Percentiles rank a stretch among this genome's conserved stretches.
phyloP scores from a whole-genome alignment of 352 stramenopile genomes.

The Phytophthora pini region DNA sequence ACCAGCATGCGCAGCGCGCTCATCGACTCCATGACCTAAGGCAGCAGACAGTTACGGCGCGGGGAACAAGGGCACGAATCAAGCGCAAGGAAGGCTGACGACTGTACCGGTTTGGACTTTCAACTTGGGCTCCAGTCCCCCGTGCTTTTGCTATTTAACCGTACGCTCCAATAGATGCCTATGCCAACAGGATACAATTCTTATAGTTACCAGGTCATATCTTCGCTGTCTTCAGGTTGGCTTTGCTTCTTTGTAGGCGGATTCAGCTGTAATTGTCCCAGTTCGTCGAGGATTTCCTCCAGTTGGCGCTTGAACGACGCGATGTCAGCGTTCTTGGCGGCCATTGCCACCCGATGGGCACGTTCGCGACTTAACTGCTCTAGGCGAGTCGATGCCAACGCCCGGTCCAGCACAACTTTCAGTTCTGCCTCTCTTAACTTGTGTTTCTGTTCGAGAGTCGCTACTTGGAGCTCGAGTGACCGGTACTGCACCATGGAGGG shows the following conservation, averaged over 20 bases:
- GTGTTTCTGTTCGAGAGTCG: slow-evolving; percentile 81
- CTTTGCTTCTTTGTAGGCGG: slow-evolving; percentile 8
- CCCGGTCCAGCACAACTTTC: slow-evolving; percentile 71
- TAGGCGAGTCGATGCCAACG: slow-evolving; percentile 68
- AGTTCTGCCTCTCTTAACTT: slow-evolving; percentile 77
- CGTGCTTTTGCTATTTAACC: slow-evolving; percentile 56
- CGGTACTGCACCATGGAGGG: slow-evolving; percentile 85
- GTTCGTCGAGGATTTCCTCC: slow-evolving; percentile 69
- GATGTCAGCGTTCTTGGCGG: slow-evolving; percentile 84
- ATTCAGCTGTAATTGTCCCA: slow-evolving; percentile 46
- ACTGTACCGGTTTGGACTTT: slow-evolving; percentile 1
- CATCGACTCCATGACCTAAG: slow-evolving; percentile 92
- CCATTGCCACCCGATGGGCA: slow-evolving; percentile 62
- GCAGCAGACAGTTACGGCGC: slow-evolving; percentile 28
- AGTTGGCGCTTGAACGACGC: slow-evolving; percentile 76
- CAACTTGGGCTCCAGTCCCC: slow-evolving; percentile 18
- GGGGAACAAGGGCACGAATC: slow-evolving; percentile 13
- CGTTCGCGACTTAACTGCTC: slow-evolving; percentile 67
- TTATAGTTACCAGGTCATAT: slow-evolving; percentile 11
- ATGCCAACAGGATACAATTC: slow-evolving; percentile 26
- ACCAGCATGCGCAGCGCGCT: slow-evolving; percentile 86
- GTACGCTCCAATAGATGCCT: slow-evolving; percentile 48
- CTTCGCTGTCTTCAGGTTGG: slow-evolving; percentile 10
- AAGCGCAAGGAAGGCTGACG: slow-evolving; percentile 7
- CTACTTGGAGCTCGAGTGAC: slow-evolving; percentile 75